Conservation (phyloP, 305 asterid species). For the Plantago rigida region DNA sequence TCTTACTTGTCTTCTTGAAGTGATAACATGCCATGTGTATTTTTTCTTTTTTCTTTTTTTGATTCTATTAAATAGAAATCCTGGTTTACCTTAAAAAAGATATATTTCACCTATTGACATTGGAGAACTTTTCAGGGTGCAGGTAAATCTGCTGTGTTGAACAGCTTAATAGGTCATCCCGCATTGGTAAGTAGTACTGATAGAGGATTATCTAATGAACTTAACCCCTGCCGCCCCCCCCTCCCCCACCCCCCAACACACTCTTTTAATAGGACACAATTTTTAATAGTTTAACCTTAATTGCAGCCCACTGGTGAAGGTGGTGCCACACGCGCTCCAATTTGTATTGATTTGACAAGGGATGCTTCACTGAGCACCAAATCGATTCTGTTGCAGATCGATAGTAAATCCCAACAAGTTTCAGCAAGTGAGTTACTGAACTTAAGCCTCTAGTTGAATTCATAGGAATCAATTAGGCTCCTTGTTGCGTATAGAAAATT, state of each 20-base stretch:
- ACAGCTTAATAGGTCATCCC: conserved; percentile 81
- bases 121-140: conserved; percentile 53
- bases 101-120: conserved; percentile 2
- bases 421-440: conserved; percentile 58
- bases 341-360: conserved; percentile 46
- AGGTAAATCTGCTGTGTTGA: conserved; percentile 75
- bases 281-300: conserved; percentile 6
- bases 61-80: no score
- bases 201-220: conserved; percentile 4
- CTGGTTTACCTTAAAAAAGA: no score
- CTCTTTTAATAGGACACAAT: not conserved
- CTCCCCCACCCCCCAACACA: not conserved
- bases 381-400: conserved; percentile 54
- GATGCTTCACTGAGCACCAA: conserved; percentile 50
- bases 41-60: no score
- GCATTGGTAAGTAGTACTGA: conserved; percentile 49
- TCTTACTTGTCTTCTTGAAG: no score
- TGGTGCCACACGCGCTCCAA: conserved; percentile 65
- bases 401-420: conserved; percentile 67
- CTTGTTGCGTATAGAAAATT: conserved; percentile 1
- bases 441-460: conserved; percentile 14
- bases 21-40: no score
- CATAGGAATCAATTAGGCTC: conserved; percentile 5
- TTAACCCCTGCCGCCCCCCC: not conserved
- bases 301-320: conserved; percentile 70